Evolutionary conservation across 2,329 filamentous ascomycete species (phyloP).

Genomic region (Pseudogymnoascus sp.): DNA sequence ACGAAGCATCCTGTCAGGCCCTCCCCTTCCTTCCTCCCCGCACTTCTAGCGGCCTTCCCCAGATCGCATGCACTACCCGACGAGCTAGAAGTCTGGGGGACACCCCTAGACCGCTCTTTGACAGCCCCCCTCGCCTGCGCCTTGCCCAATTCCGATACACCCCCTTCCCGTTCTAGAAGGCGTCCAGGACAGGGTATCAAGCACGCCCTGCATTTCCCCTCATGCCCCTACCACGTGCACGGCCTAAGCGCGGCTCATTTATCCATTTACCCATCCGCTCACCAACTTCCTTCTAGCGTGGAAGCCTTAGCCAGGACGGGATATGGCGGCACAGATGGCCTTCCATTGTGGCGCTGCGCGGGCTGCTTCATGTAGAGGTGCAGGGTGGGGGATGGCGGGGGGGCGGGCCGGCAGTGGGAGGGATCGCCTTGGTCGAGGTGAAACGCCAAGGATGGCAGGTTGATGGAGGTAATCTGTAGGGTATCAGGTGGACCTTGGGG

Average conservation of each 20-base stretch:
- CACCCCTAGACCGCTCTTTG: slow-evolving; percentile 2
- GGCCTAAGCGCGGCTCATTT: background rate
- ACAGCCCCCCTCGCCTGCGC: background rate
- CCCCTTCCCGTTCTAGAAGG: background rate
- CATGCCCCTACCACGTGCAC: background rate
- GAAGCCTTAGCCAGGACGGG: background rate
- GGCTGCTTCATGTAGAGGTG: background rate
- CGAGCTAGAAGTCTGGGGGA: slow-evolving; percentile 1
- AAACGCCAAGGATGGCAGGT: slow-evolving; percentile 3
- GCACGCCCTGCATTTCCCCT: background rate
- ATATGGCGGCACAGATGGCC: background rate
- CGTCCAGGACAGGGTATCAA: background rate
- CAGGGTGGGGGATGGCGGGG: slow-evolving; percentile 3
- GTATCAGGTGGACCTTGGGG: slow-evolving; percentile 2
- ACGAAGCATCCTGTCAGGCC: background rate
- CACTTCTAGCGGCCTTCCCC: slow-evolving; percentile 2
- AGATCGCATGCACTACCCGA: background rate
- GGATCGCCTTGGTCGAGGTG: background rate
- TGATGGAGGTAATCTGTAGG: slow-evolving; percentile 1
- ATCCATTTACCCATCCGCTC: slow-evolving; percentile 1
- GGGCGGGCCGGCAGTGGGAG: background rate
- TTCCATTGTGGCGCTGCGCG: background rate
- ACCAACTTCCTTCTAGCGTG: background rate
- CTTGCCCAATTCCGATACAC: background rate
- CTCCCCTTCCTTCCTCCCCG: background rate